phyloP scores from a whole-genome alignment of 208 protist species.

The Leptomonas seymouri region DNA sequence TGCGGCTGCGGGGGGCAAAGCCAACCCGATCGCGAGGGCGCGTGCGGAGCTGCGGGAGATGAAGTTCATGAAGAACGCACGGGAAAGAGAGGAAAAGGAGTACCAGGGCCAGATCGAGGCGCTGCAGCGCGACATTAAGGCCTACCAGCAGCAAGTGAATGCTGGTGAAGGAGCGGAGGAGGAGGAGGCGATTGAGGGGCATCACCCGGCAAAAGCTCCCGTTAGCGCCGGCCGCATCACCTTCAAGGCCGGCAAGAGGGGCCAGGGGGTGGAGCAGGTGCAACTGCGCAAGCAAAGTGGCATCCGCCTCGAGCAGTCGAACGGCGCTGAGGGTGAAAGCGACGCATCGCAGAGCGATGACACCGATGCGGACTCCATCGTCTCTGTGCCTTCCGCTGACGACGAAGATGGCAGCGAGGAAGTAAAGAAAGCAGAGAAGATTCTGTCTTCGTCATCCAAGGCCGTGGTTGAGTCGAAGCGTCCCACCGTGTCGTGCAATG shows the following conservation, averaged over 20 bases:
- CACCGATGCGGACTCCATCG: constrained; percentile 10
- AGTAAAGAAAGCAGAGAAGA: background rate
- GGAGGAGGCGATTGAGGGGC: background rate
- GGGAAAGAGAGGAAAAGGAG: constrained; percentile 61
- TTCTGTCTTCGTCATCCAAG: background rate
- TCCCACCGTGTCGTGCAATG: background rate
- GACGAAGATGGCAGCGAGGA: background rate
- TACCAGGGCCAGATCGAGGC: constrained; percentile 58
- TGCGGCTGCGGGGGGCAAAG: constrained; percentile 3
- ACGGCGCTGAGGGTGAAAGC: constrained; percentile 12
- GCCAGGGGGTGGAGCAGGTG: constrained; percentile 48
- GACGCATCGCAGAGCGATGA: constrained; percentile 17
- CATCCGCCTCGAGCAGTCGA: constrained; percentile 31
- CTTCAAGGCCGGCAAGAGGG: constrained; percentile 28
- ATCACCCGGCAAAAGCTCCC: background rate
- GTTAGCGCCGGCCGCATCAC: constrained; percentile 18
- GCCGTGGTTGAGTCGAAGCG: background rate
- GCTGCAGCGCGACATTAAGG: constrained; percentile 58
- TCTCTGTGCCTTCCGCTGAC: constrained; percentile 8
- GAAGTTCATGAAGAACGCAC: constrained; percentile 90
- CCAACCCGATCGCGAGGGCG: constrained; percentile 63
- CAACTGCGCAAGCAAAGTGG: constrained; percentile 48
- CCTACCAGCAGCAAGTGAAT: constrained; percentile 36
- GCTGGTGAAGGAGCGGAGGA: background rate
- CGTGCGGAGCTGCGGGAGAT: constrained; percentile 70